These are phyloP conservation scores for Ajuga reptans DNA, from an alignment of 305 asterid genomes.

Conservation along the genomic window DNA sequence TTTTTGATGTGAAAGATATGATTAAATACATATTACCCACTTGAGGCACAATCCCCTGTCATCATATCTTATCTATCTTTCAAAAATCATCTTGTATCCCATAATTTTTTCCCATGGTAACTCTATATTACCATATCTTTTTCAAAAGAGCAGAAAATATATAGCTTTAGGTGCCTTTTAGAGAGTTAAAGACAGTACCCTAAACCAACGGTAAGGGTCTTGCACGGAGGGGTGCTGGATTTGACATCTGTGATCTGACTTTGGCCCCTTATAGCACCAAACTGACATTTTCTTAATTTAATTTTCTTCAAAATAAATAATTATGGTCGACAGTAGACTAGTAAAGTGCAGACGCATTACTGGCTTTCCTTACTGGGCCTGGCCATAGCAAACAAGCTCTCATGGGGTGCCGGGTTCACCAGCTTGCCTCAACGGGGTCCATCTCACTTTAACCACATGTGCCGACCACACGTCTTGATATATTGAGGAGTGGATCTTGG, in stretches of 20 bases:
- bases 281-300: neutral
- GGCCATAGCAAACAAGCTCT: slow-evolving; percentile 33
- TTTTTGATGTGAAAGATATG: slow-evolving; percentile 40
- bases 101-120: slow-evolving; percentile 22
- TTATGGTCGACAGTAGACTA: slow-evolving; percentile 23
- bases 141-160: neutral
- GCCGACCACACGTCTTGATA: slow-evolving; percentile 17
- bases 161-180: neutral
- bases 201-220: slow-evolving; percentile 40
- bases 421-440: slow-evolving; percentile 29
- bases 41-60: slow-evolving; percentile 33
- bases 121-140: slow-evolving; percentile 2
- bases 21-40: slow-evolving; percentile 43
- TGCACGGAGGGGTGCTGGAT: slow-evolving; percentile 40
- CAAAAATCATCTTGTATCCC: slow-evolving; percentile 30
- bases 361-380: slow-evolving; percentile 14
- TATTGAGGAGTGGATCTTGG: neutral
- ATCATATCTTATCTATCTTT: slow-evolving; percentile 38
- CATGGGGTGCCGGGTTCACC: slow-evolving; percentile 43
- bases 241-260: slow-evolving; percentile 29
- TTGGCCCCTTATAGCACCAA: slow-evolving; percentile 32
- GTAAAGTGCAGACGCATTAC: slow-evolving; percentile 34
- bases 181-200: slow-evolving; percentile 33
- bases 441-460: slow-evolving; percentile 36
- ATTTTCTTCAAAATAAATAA: slow-evolving; percentile 12